These are phyloP conservation scores for Acanthamoeba divionensis DNA, from an alignment of 208 protist species.

Conservation along the genomic window DNA sequence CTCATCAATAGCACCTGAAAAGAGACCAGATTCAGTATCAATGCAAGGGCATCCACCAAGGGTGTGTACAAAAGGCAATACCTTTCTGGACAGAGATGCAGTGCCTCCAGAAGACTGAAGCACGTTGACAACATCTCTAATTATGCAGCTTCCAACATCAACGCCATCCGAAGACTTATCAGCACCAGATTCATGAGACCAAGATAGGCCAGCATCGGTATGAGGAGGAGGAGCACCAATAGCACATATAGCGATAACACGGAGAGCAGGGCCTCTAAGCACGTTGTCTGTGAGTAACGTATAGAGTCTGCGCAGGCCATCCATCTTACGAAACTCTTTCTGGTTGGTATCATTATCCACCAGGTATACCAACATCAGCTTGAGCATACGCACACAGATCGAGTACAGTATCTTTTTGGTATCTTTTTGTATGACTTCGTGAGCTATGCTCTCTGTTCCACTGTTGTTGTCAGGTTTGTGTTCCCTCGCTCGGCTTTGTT, in stretches of 20 bases:
- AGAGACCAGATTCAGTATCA: too few relatives aligned
- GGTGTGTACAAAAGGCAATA: background rate
- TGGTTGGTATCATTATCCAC: conserved; percentile 9
- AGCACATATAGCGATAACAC: background rate
- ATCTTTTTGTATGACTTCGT: background rate
- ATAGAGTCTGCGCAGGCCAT: conserved; percentile 10
- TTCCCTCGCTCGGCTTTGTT: background rate
- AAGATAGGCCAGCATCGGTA: too few relatives aligned
- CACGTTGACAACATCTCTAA: background rate
- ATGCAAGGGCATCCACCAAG: too few relatives aligned
- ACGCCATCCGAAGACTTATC: background rate
- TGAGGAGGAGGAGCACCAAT: too few relatives aligned
- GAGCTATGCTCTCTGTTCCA: background rate
- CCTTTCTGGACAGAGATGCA: background rate
- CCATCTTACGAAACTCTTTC: background rate
- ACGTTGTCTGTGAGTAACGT: background rate
- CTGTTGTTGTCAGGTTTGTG: background rate
- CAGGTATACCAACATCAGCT: conserved; percentile 3
- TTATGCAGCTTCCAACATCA: background rate
- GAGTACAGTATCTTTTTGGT: background rate
- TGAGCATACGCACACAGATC: conserved; percentile 8
- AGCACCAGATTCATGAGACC: too few relatives aligned
- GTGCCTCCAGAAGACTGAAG: conserved; percentile 35
- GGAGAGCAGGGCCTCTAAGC: background rate
- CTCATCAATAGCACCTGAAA: background rate